Evolutionary conservation across 2,329 filamentous ascomycete genomes (phyloP), one percentile per base, ranked within the genome.

Genomic region (Sclerotinia glacialis): DNA sequence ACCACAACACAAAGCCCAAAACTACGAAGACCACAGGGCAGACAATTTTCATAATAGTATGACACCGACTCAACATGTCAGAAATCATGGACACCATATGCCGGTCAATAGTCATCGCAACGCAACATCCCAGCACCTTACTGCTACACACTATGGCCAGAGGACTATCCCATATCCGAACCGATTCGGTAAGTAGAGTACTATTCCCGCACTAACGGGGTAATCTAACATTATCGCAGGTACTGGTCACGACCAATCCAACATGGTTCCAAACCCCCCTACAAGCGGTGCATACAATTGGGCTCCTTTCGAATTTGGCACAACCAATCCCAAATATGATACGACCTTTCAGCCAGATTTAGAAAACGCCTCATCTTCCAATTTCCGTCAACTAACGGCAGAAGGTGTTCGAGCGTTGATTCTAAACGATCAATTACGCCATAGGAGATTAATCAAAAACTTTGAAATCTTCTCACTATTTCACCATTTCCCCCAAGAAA

Each of bases 341-440:
- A n/a, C 2, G 18, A 6, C 2, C 14, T 53, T 12, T 0, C 9
- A 28, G 11, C 18, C 50, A 53, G 28, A n/a, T n/a, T 21, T 53
- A 34, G 6, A 5, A 34, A 12, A 18, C 9, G n/a, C 28, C 12
- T 4, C n/a, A 18, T 2, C 21, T 7, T 3, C 1, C 52, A 14
- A 2, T 1, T 1, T 8, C 1, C 52, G 3, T 54, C 18, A n/a
- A 3, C 0, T 12, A n/a, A 2, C 14, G 18, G 34, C 8, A 12
- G 52, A 28, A 28, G 11, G 8, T 52, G 7, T 18, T 28, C 16
- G 6, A 2, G 16, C 26, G 18, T 5, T 7, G 0, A 31, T 11
- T 21, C 7, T 8, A 8, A 1, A 9, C 8, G 21, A 26, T 52
- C 16, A 52, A 8, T 31, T 28, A 5, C 0, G 9, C 9, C 8